Percentiles rank a stretch among this genome's conserved stretches.
Evolutionary conservation across 306 rosid species (phyloP).

Genomic region (Acmispon strigosus): DNA sequence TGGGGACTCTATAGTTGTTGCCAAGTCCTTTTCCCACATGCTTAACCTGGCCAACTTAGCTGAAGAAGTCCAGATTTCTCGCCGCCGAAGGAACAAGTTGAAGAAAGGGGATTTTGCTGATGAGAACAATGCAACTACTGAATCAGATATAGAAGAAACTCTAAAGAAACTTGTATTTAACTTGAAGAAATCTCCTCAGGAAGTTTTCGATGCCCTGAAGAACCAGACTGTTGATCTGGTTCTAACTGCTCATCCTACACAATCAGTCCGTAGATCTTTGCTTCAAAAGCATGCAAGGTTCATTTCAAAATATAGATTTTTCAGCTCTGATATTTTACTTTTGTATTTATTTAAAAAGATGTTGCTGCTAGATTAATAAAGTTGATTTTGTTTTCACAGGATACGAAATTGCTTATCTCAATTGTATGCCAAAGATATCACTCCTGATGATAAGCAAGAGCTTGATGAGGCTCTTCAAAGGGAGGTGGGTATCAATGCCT

Average conservation of each 20-base stretch:
- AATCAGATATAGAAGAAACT: constrained; percentile 96
- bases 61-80: constrained; percentile 97
- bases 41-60: constrained; percentile 99
- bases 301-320: constrained; percentile 8
- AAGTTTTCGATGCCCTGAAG: constrained; percentile 93
- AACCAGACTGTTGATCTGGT: constrained; percentile 96
- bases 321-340: not conserved
- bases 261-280: constrained; percentile 90
- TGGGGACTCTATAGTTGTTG: constrained; percentile 89
- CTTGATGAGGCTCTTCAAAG: constrained; percentile 95
- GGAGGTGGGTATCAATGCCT: constrained; percentile 54
- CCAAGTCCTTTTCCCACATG: constrained; percentile 93
- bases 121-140: constrained; percentile 88
- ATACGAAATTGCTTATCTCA: constrained; percentile 74
- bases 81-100: constrained; percentile 80
- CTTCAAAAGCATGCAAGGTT: constrained; percentile 99
- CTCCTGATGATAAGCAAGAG: constrained; percentile 99
- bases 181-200: constrained; percentile 79
- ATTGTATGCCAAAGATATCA: constrained; percentile 79
- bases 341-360: not conserved
- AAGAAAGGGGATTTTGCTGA: constrained; percentile 83
- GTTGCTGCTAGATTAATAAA: not conserved
- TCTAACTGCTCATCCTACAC: constrained; percentile 98
- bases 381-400: constrained; percentile 34
- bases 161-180: constrained; percentile 77